phyloP scores from a whole-genome alignment of 495 filamentous ascomycete species.

The Penicillium steckii region DNA sequence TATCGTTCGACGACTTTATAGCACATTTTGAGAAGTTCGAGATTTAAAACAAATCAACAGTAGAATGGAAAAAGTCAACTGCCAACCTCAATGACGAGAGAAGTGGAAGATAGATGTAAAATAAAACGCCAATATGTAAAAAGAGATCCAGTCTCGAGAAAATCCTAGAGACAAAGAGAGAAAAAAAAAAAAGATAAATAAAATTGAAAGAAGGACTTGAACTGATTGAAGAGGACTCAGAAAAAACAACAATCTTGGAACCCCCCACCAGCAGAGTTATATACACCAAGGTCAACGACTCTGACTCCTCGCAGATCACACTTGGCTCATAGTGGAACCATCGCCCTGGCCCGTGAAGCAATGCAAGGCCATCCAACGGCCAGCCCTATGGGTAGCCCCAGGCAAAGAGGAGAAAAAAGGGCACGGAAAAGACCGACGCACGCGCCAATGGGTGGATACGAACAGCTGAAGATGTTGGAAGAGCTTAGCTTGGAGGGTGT shows the following conservation, averaged over 20 bases:
- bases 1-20: slow-evolving; percentile 72
- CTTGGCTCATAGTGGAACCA: background rate
- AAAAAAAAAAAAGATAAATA: background rate
- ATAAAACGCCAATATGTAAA: background rate
- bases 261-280: background rate
- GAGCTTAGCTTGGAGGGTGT: background rate
- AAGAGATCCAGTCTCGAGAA: too few relatives aligned
- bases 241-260: too few relatives aligned
- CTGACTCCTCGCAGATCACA: background rate
- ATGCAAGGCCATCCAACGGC: slow-evolving; percentile 3
- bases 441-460: slow-evolving; percentile 1
- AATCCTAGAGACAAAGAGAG: background rate
- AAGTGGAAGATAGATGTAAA: background rate
- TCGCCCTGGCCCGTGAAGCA: background rate
- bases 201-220: background rate
- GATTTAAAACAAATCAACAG: too few relatives aligned
- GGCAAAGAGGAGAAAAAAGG: background rate
- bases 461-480: slow-evolving; percentile 1
- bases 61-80: too few relatives aligned
- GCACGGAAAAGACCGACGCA: slow-evolving; percentile 1
- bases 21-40: slow-evolving; percentile 71
- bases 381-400: background rate
- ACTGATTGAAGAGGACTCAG: too few relatives aligned
- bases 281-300: background rate
- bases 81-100: too few relatives aligned